A percentile compares a stretch with the other conserved stretches of the same genome.
Evolutionary conservation across 2,329 filamentous ascomycete genomes (phyloP).

Genomic region (Madurella mycetomatis): DNA sequence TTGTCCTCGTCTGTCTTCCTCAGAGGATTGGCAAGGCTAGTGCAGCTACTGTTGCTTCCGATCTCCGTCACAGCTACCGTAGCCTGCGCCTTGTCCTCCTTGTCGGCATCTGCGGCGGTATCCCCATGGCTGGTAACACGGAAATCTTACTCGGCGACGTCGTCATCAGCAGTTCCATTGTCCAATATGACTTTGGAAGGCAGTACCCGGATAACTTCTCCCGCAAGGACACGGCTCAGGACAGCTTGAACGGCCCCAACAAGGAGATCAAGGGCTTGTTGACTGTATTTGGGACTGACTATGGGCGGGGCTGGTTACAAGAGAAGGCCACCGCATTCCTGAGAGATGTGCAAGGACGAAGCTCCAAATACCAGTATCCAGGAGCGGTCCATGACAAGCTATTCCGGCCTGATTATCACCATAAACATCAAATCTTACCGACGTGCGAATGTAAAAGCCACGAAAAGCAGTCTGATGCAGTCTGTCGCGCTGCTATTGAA

Average conservation of each 20-base stretch:
- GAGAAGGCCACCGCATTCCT: constrained; percentile 1
- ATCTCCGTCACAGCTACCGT: constrained; percentile 27
- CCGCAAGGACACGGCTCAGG: constrained; percentile 14
- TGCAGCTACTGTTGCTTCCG: constrained; percentile 26
- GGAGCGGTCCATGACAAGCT: constrained; percentile 17
- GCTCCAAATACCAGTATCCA: constrained; percentile 13
- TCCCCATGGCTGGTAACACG: constrained; percentile 10
- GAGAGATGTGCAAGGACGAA: background rate
- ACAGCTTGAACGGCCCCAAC: constrained; percentile 17
- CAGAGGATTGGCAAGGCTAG: constrained; percentile 21
- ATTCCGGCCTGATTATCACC: constrained; percentile 15
- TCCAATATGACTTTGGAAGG: constrained; percentile 25
- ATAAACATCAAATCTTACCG: constrained; percentile 6
- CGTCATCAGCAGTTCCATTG: constrained; percentile 20
- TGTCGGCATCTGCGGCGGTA: constrained; percentile 26
- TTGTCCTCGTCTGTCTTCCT: constrained; percentile 14
- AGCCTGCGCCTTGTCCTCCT: constrained; percentile 22
- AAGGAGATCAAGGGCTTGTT: constrained; percentile 16
- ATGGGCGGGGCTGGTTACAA: constrained; percentile 10
- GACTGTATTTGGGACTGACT: constrained; percentile 16
- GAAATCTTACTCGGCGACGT: constrained; percentile 27
- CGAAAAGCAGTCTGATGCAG: background rate
- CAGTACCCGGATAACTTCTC: constrained; percentile 19
- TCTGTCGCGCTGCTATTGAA: constrained; percentile 24
- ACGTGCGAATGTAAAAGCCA: constrained; percentile 11